Conservation (phyloP, 129 eudicot species). For the Artemisia annua region DNA sequence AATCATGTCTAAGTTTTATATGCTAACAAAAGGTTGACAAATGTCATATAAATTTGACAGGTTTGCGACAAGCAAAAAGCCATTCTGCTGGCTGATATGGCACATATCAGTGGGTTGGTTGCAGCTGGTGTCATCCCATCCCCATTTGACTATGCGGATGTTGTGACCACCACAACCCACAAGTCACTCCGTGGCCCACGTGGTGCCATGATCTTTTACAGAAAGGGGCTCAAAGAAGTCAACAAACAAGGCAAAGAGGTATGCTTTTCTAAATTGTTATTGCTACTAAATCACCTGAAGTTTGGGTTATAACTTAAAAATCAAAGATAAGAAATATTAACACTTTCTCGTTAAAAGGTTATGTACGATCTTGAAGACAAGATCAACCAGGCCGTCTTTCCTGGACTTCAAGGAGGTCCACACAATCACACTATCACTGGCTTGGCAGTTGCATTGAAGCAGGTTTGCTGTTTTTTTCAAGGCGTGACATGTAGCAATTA, state of each 20-base stretch:
- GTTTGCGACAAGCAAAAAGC: conserved; percentile 96
- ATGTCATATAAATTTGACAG: conserved; percentile 35
- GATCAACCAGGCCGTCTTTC: conserved; percentile 98
- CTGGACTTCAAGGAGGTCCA: conserved; percentile 99
- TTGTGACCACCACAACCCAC: conserved; percentile 94
- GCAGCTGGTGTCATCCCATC: conserved; percentile 96
- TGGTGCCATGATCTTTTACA: conserved; percentile 95
- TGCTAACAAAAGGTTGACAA: not conserved
- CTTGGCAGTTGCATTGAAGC: conserved; percentile 97
- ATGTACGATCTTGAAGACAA: conserved; percentile 92
- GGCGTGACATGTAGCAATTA: no score
- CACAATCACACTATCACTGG: conserved; percentile 99
- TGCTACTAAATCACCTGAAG: not conserved
- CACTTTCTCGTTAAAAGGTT: conserved; percentile 45
- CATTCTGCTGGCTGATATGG: conserved; percentile 87
- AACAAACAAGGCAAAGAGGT: conserved; percentile 97
- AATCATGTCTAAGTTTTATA: conserved; percentile 9
- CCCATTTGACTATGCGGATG: conserved; percentile 94
- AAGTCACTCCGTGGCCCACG: conserved; percentile 99
- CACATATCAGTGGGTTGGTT: conserved; percentile 92
- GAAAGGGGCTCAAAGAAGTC: conserved; percentile 88
- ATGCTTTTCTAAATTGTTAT: not conserved
- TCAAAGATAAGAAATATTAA: conserved; percentile 2
- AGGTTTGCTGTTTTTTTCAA: conserved; percentile 47
- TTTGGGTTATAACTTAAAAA: not conserved